These are phyloP conservation scores for Corynespora cassiicola DNA, from an alignment of 2,329 filamentous ascomycete species.

Conservation along the genomic window DNA sequence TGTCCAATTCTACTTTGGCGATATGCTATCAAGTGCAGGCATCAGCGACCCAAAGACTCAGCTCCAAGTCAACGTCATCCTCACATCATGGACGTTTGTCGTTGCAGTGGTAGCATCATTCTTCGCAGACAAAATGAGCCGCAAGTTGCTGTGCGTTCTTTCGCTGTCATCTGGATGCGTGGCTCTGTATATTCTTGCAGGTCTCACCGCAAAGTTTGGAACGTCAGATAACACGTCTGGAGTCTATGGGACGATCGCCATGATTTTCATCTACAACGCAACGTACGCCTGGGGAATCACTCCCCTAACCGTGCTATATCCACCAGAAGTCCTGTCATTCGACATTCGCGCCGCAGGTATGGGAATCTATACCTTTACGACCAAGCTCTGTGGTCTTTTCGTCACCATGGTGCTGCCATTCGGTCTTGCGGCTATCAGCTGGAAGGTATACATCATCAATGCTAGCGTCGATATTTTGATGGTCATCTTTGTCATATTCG, in stretches of 20 bases:
- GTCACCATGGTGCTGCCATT: constrained; percentile 45
- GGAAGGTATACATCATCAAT: constrained; percentile 32
- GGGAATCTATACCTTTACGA: constrained; percentile 23
- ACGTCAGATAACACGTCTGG: constrained; percentile 45
- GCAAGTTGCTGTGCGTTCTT: constrained; percentile 22
- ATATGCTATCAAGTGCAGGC: constrained; percentile 47
- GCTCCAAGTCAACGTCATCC: constrained; percentile 46
- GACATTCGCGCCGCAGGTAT: constrained; percentile 29
- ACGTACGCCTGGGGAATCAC: constrained; percentile 46
- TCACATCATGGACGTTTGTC: constrained; percentile 50
- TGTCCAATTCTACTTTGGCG: constrained; percentile 46
- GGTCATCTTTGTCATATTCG: constrained; percentile 44
- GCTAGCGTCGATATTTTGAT: constrained; percentile 18
- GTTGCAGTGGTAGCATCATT: constrained; percentile 44
- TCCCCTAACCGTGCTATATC: constrained; percentile 37
- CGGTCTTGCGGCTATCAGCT: constrained; percentile 26
- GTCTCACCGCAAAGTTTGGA: constrained; percentile 35
- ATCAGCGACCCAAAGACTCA: constrained; percentile 43
- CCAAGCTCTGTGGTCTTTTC: constrained; percentile 27
- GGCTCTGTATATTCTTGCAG: constrained; percentile 26
- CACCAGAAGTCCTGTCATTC: constrained; percentile 43
- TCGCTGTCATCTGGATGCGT: constrained; percentile 14
- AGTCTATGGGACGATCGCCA: constrained; percentile 41
- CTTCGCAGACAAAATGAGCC: constrained; percentile 42
- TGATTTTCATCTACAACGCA: constrained; percentile 26